Evolutionary conservation across 2,329 filamentous ascomycete species (phyloP), one percentile per base, ranked within the genome.

Genomic region (Chaetomium globosum): DNA sequence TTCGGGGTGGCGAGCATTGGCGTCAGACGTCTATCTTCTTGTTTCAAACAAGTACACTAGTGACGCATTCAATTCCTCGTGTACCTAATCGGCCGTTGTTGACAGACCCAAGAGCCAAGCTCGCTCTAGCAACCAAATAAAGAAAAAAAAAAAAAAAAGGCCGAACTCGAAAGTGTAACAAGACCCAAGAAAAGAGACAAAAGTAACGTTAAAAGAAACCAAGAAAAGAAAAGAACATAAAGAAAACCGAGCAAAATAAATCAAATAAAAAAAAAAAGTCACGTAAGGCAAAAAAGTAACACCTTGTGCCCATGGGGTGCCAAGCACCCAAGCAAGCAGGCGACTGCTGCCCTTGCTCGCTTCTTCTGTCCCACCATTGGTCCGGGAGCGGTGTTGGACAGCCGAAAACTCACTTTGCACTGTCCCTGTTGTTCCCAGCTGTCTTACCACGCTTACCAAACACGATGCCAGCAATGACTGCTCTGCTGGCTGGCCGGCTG

Each of bases 291-390:
- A n/a, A n/a, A n/a, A n/a, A n/a, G n/a, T n/a, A n/a, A n/a, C n/a
- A n/a, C n/a, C n/a, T n/a, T n/a, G n/a, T n/a, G n/a, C n/a, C n/a
- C n/a, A n/a, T n/a, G n/a, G n/a, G n/a, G n/a, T n/a, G 39, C 39
- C 39, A 43, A 43, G 39, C 39, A 36, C 9, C 33, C 33, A 36
- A 36, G 33, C 9, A 43, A 43, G 46, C 46, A 16, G 39, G 13
- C 19, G 23, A 49, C n/a, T 31, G 48, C 46, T 39, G 23, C 54
- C 55, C 39, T 53, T 52, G 59, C 56, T 71, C 71, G 71, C 69
- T 72, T 72, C 67, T 36, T 12, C 43, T 54, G 16, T 31, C n/a
- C 36, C 56, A 59, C 54, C 56, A 71, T 71, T 71, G 70, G 71
- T 63, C 30, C 55, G 43, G 39, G 43, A 49, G 53, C 52, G 55